A percentile compares a stretch with the other conserved stretches of the same genome.
These are phyloP conservation scores for Abrus precatorius DNA, from an alignment of 306 rosid species.

Conservation along the genomic window DNA sequence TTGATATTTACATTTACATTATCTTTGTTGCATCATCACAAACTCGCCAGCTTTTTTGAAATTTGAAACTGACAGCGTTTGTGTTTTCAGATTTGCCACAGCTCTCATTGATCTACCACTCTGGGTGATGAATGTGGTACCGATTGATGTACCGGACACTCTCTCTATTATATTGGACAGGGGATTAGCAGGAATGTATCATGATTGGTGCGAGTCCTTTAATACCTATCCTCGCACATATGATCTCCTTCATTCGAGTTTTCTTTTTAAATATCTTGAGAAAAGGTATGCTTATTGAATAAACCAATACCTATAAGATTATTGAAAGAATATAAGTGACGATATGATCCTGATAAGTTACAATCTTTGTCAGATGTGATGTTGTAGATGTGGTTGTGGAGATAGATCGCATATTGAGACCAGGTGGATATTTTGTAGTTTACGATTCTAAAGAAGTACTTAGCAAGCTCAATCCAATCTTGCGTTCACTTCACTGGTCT, in stretches of 20 bases:
- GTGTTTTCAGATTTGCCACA: constrained; percentile 80
- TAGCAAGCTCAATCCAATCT: constrained; percentile 64
- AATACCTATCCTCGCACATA: constrained; percentile 90
- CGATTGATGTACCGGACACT: constrained; percentile 75
- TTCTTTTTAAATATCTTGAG: constrained; percentile 65
- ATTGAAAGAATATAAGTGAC: neutral
- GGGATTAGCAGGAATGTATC: constrained; percentile 91
- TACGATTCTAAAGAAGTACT: constrained; percentile 75
- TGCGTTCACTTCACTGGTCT: constrained; percentile 88
- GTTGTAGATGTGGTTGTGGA: constrained; percentile 67
- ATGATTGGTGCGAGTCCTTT: constrained; percentile 97
- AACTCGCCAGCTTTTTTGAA: neutral
- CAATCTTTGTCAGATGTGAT: constrained; percentile 71
- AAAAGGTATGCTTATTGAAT: constrained; percentile 64
- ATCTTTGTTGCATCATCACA: neutral
- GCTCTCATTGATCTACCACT: constrained; percentile 79
- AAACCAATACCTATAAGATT: constrained; percentile 6
- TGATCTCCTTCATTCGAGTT: constrained; percentile 87
- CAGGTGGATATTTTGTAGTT: constrained; percentile 78
- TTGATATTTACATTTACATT: neutral
- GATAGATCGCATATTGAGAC: constrained; percentile 91
- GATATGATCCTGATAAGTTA: no score
- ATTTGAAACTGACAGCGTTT: constrained; percentile 37
- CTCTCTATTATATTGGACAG: constrained; percentile 76
- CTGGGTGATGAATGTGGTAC: constrained; percentile 95